Evolutionary conservation across 306 rosid species (phyloP).

Genomic region (Geum urbanum): DNA sequence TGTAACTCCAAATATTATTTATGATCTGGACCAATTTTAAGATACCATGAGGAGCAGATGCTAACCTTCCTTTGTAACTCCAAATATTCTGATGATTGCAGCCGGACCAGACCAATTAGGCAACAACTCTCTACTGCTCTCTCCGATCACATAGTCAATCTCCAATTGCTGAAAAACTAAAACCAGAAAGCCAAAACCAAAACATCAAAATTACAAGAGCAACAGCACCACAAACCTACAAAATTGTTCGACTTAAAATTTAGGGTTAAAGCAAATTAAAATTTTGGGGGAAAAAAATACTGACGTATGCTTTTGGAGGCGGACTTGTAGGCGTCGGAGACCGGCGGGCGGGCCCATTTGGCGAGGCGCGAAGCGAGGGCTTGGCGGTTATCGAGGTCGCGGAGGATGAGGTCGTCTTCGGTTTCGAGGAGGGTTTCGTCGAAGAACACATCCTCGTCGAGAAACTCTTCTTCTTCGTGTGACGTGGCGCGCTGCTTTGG

Average conservation of each 20-base stretch:
- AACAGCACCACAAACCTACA: constrained; percentile 22
- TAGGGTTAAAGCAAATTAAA: neutral
- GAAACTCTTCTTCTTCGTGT: constrained; percentile 76
- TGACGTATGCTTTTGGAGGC: constrained; percentile 59
- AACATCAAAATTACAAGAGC: constrained; percentile 14
- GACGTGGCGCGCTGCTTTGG: constrained; percentile 50
- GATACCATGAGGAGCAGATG: neutral
- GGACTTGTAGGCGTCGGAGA: constrained; percentile 45
- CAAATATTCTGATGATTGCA: constrained; percentile 86
- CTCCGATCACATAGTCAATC: constrained; percentile 86
- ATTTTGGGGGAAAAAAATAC: constrained; percentile 19
- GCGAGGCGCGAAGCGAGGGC: constrained; percentile 59
- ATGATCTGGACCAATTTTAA: too few species aligned
- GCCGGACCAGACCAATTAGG: constrained; percentile 71
- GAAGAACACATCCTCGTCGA: constrained; percentile 85
- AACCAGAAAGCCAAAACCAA: constrained; percentile 7
- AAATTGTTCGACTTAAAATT: neutral
- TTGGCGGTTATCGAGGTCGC: constrained; percentile 75
- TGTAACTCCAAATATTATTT: too few species aligned
- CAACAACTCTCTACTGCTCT: constrained; percentile 53
- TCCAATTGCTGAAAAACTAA: constrained; percentile 89
- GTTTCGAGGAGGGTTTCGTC: constrained; percentile 71
- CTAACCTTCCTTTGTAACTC: constrained; percentile 91
- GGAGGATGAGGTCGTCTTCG: constrained; percentile 76
- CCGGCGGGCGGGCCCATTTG: constrained; percentile 81